A percentile compares a stretch with the other conserved stretches of the same genome.
phyloP scores from a whole-genome alignment of 2,329 filamentous ascomycete species.

The Mycosphaerelloides madeirae region DNA sequence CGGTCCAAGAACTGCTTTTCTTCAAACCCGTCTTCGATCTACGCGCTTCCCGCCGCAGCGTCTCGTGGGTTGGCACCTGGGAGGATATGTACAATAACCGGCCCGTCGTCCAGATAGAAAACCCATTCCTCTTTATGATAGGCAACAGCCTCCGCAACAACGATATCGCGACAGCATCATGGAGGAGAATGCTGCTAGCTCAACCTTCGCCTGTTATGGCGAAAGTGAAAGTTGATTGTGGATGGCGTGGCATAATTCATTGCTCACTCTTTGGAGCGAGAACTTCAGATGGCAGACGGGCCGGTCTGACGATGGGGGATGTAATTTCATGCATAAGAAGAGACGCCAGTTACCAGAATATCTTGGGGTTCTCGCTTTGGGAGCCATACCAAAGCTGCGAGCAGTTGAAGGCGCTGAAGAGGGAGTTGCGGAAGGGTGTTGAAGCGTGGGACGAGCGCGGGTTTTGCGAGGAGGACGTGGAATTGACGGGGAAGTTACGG shows the following conservation, averaged over 20 bases:
- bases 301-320: neutral
- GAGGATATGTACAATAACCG: neutral
- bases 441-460: too few species aligned
- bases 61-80: neutral
- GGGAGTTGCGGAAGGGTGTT: neutral
- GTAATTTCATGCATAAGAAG: neutral
- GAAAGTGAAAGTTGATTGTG: neutral
- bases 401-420: neutral
- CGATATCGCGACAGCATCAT: neutral
- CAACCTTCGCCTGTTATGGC: neutral
- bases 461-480: too few species aligned
- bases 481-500: too few species aligned
- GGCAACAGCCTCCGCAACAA: neutral
- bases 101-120: neutral
- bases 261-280: too few species aligned
- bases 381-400: neutral
- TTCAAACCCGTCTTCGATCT: neutral
- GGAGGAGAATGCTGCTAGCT: conserved; percentile 2
- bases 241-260: neutral
- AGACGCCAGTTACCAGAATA: neutral
- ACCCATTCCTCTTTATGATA: neutral
- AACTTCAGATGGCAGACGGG: neutral
- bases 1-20: conserved; percentile 1
- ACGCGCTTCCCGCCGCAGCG: neutral
- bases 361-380: neutral